Conservation (phyloP, 2,329 filamentous ascomycete species). For the Gyromitra esculenta region DNA sequence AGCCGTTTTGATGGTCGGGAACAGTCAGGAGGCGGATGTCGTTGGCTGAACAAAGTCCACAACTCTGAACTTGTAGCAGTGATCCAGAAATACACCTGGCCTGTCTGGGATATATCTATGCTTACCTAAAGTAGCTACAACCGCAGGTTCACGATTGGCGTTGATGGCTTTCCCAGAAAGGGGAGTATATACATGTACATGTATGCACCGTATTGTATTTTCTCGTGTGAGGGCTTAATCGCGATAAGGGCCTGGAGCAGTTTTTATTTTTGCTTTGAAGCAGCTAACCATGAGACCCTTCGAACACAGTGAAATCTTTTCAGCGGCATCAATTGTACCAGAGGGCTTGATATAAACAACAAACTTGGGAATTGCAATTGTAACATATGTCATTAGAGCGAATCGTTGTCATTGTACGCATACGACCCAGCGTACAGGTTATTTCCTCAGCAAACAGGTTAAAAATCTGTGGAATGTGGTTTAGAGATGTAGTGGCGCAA, state of each 20-base stretch:
- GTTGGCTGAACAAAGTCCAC: slow-evolving; percentile 29
- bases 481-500: slow-evolving; percentile 14
- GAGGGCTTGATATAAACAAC: background rate
- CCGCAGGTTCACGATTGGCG: slow-evolving; percentile 40
- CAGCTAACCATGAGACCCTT: slow-evolving; percentile 20
- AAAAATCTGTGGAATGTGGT: slow-evolving; percentile 17
- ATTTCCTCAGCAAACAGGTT: slow-evolving; percentile 15
- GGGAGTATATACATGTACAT: background rate
- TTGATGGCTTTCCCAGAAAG: slow-evolving; percentile 16
- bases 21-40: background rate
- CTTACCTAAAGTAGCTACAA: slow-evolving; percentile 27
- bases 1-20: background rate
- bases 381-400: slow-evolving; percentile 8
- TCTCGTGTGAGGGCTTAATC: background rate
- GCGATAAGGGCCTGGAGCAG: slow-evolving; percentile 33
- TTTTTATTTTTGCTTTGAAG: slow-evolving; percentile 15
- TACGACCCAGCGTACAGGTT: slow-evolving; percentile 13
- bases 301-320: background rate
- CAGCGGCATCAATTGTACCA: slow-evolving; percentile 15
- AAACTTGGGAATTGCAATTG: slow-evolving; percentile 16
- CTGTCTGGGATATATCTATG: slow-evolving; percentile 31
- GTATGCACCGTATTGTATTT: background rate
- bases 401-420: slow-evolving; percentile 31
- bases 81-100: slow-evolving; percentile 24
- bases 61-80: background rate